These are phyloP conservation scores for Artomyces pyxidatus DNA, from an alignment of 768 basidiomycete species.

Conservation along the genomic window DNA sequence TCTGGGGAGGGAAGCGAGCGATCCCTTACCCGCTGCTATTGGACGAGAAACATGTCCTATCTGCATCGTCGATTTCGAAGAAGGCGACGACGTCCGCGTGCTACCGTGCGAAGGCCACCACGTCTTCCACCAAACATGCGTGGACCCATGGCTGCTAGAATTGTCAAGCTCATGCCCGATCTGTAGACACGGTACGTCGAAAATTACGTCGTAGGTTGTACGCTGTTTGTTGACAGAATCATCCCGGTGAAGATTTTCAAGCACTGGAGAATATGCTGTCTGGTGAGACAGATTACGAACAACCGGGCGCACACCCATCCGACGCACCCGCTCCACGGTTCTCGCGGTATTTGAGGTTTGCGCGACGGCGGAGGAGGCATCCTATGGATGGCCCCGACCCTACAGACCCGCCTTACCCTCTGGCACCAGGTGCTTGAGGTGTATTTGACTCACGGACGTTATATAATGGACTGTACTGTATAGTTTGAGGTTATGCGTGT, in stretches of 20 bases:
- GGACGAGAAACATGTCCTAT: conserved; percentile 89
- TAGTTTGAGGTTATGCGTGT: too few relatives aligned
- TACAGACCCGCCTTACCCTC: conserved; percentile 18
- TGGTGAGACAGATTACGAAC: conserved; percentile 10
- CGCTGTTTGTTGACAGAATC: background rate
- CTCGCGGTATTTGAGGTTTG: conserved; percentile 27
- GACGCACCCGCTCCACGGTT: conserved; percentile 20
- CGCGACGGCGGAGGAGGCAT: conserved; percentile 19
- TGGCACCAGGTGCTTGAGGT: too few relatives aligned
- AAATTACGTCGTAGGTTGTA: background rate
- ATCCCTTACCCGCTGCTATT: conserved; percentile 54
- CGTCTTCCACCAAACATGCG: conserved; percentile 82
- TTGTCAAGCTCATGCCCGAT: conserved; percentile 88
- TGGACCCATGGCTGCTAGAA: conserved; percentile 90
- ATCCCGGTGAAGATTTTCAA: conserved; percentile 24
- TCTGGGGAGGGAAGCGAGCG: conserved; percentile 21
- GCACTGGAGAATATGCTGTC: conserved; percentile 27
- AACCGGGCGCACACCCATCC: conserved; percentile 13
- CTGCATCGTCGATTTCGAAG: conserved; percentile 90
- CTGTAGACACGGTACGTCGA: conserved; percentile 74
- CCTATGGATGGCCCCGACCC: conserved; percentile 18
- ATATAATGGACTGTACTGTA: too few relatives aligned
- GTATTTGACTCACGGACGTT: too few relatives aligned
- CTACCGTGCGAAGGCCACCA: conserved; percentile 90
- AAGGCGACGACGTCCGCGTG: conserved; percentile 85